Conservation (phyloP, 495 filamentous ascomycete genomes). For the Aspergillus leporis region DNA sequence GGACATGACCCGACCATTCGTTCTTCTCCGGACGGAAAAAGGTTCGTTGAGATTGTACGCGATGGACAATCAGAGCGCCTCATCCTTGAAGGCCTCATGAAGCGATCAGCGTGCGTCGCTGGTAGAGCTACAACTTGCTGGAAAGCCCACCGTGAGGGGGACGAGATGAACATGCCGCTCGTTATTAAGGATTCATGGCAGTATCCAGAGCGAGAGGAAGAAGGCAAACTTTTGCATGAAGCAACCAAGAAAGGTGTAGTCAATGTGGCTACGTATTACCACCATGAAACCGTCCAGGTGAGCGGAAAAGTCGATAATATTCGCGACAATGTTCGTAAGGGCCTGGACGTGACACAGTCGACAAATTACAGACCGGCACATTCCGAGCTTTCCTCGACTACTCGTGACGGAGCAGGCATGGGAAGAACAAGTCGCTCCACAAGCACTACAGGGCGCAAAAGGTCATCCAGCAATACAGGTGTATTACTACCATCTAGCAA, state of each 20-base stretch:
- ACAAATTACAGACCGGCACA: slow-evolving; percentile 4
- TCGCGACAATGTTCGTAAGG: slow-evolving; percentile 29
- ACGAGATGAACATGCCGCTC: slow-evolving; percentile 32
- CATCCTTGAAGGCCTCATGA: slow-evolving; percentile 41
- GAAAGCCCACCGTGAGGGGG: slow-evolving; percentile 39
- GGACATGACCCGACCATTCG: slow-evolving; percentile 45
- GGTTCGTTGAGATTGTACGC: slow-evolving; percentile 37
- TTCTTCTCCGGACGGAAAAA: slow-evolving; percentile 27
- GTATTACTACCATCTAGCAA: not conserved
- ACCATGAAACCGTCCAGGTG: slow-evolving; percentile 31
- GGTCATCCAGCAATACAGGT: slow-evolving; percentile 7
- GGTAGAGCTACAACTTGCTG: slow-evolving; percentile 50
- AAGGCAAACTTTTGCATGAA: slow-evolving; percentile 34
- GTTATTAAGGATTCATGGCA: slow-evolving; percentile 55
- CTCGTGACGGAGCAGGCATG: not conserved
- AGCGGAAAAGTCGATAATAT: slow-evolving; percentile 28
- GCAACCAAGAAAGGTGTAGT: slow-evolving; percentile 24
- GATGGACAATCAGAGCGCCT: slow-evolving; percentile 38
- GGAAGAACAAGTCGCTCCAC: not conserved
- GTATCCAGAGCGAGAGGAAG: slow-evolving; percentile 44
- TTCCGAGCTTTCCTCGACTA: not conserved
- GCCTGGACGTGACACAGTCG: slow-evolving; percentile 20
- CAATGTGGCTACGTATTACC: slow-evolving; percentile 37
- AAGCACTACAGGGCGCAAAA: slow-evolving; percentile 4
- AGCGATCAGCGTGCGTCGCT: slow-evolving; percentile 33